These are phyloP conservation scores for Eucalyptus paniculata DNA, from an alignment of 345 rosid genomes.

Conservation along the genomic window DNA sequence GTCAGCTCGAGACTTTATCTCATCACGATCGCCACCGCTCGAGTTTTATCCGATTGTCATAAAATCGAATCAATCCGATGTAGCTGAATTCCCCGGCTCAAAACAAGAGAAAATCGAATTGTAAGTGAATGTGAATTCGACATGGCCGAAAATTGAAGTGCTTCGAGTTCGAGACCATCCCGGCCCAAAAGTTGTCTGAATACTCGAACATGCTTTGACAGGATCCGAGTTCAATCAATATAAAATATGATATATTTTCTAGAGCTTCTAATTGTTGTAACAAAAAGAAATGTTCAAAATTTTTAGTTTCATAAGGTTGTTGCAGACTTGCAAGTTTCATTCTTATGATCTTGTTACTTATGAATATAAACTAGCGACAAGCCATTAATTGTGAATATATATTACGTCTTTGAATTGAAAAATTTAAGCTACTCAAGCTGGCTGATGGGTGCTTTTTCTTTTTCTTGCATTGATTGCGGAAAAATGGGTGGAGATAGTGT, in stretches of 20 bases:
- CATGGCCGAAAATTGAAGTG: background rate
- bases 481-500: background rate
- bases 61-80: rapidly evolving
- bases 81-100: background rate
- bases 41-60: rapidly evolving
- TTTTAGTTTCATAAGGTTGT: background rate
- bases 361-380: background rate
- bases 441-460: background rate
- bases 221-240: rapidly evolving
- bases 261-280: background rate
- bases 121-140: rapidly evolving
- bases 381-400: background rate
- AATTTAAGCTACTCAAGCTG: background rate
- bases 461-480: background rate
- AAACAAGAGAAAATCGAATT: background rate
- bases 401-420: background rate
- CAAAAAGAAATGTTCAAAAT: background rate
- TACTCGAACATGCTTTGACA: background rate
- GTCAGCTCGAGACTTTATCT: too few species aligned
- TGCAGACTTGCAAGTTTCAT: background rate
- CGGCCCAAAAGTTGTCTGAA: background rate
- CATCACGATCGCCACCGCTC: background rate
- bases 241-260: rapidly evolving
- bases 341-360: background rate
- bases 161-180: background rate